Evolutionary conservation across 257 asterid species (phyloP).

Genomic region (Hygrophila difformis): DNA sequence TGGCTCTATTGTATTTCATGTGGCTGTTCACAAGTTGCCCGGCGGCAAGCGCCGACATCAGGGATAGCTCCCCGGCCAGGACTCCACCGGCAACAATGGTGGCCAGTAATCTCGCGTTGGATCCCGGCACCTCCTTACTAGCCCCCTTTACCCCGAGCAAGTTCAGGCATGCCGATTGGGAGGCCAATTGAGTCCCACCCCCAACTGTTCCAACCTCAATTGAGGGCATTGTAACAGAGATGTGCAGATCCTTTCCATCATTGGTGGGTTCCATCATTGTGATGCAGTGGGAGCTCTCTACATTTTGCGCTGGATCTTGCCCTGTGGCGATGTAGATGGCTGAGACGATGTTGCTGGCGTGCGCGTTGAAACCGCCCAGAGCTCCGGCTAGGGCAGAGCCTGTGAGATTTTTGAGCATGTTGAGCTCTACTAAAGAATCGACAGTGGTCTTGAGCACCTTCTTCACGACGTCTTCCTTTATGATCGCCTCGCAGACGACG

Average conservation of each 20-base stretch:
- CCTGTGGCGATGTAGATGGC: background rate
- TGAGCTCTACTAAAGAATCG: background rate
- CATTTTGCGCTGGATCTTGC: too few species aligned
- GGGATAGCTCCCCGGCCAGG: background rate
- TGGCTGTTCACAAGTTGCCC: too few species aligned
- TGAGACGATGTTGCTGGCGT: background rate
- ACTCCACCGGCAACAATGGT: background rate
- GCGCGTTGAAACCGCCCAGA: background rate
- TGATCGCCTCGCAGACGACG: constrained; percentile 1
- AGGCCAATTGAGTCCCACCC: too few species aligned
- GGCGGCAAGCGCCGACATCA: background rate
- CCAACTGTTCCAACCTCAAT: background rate
- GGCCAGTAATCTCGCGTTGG: background rate
- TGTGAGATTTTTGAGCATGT: background rate
- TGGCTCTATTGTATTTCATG: background rate
- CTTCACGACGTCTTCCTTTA: background rate
- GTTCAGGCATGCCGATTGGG: constrained; percentile 1
- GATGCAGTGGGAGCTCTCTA: too few species aligned
- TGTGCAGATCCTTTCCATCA: background rate
- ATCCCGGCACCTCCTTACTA: background rate
- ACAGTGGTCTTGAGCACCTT: background rate
- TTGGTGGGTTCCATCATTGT: background rate
- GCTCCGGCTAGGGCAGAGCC: background rate
- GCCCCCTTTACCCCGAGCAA: background rate
- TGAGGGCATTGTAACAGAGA: background rate